Percentiles rank a stretch among this genome's conserved stretches.
These are phyloP conservation scores for Lobulomyces angularis DNA, from an alignment of 192 early-diverging fungal genomes.

Conservation along the genomic window DNA sequence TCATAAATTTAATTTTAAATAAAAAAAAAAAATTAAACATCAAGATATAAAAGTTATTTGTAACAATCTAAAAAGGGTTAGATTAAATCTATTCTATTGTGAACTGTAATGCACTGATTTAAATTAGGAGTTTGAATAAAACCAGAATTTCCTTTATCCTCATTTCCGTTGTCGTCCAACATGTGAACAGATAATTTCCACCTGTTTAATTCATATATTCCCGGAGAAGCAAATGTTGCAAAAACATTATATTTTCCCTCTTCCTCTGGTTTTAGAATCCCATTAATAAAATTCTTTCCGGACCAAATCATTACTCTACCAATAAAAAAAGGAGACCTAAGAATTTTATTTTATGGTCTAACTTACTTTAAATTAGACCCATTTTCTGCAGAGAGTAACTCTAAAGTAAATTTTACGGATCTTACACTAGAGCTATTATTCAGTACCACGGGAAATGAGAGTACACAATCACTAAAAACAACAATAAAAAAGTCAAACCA, in stretches of 20 bases:
- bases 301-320: too few relatives aligned
- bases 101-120: too few relatives aligned
- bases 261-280: constrained; percentile 41
- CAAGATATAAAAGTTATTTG: too few relatives aligned
- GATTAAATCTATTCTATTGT: too few relatives aligned
- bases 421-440: constrained; percentile 5
- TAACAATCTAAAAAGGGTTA: too few relatives aligned
- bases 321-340: too few relatives aligned
- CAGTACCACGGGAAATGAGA: constrained; percentile 7
- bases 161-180: too few relatives aligned
- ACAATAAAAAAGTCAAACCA: not conserved
- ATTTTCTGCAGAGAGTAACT: not conserved
- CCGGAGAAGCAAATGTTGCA: constrained; percentile 46
- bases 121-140: too few relatives aligned
- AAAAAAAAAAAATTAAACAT: too few relatives aligned
- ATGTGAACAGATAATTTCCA: constrained; percentile 54
- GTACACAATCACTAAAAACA: constrained; percentile 28
- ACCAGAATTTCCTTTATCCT: too few relatives aligned
- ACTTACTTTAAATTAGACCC: constrained; percentile 7
- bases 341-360: constrained; percentile 22
- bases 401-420: constrained; percentile 1
- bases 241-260: constrained; percentile 23
- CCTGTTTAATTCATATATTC: constrained; percentile 63
- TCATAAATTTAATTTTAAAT: too few relatives aligned
- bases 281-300: constrained; percentile 41